Conservation (phyloP, 1,139 yeast species). For the Suhomyces bribrorum region DNA sequence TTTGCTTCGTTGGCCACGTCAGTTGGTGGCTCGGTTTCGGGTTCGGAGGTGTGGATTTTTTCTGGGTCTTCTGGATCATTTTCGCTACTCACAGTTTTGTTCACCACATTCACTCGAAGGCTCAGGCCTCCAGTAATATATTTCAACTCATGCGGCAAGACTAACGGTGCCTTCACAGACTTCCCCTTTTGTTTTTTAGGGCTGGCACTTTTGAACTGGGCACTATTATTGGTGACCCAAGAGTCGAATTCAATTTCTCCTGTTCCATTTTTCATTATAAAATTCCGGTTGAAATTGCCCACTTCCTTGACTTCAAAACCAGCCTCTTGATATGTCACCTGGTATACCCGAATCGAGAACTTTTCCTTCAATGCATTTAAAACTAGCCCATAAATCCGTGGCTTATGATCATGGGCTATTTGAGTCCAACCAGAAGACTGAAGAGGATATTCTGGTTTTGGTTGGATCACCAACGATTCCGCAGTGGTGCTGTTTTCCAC, state of each 20-base stretch:
- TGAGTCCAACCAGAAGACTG: conserved; percentile 8
- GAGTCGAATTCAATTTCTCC: conserved; percentile 4
- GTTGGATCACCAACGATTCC: conserved; percentile 3
- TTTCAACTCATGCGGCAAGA: conserved; percentile 10
- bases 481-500: conserved; percentile 5
- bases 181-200: conserved; percentile 6
- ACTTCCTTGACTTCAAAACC: conserved; percentile 13
- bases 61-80: not conserved
- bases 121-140: conserved; percentile 8
- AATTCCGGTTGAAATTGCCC: conserved; percentile 13
- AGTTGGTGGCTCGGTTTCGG: not conserved
- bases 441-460: not conserved
- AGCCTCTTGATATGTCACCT: conserved; percentile 8
- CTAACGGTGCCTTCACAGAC: not conserved
- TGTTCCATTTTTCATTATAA: conserved; percentile 7
- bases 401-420: not conserved
- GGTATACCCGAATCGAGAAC: conserved; percentile 14
- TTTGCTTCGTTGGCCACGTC: too few relatives aligned
- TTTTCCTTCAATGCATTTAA: conserved; percentile 11
- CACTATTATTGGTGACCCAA: conserved; percentile 4
- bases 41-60: not conserved
- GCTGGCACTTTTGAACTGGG: conserved; percentile 1
- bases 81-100: conserved; percentile 6
- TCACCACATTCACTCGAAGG: conserved; percentile 11
- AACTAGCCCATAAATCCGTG: conserved; percentile 11